Conservation (phyloP, 192 early-diverging fungal species). For the Phycomyces blakesleeanus region DNA sequence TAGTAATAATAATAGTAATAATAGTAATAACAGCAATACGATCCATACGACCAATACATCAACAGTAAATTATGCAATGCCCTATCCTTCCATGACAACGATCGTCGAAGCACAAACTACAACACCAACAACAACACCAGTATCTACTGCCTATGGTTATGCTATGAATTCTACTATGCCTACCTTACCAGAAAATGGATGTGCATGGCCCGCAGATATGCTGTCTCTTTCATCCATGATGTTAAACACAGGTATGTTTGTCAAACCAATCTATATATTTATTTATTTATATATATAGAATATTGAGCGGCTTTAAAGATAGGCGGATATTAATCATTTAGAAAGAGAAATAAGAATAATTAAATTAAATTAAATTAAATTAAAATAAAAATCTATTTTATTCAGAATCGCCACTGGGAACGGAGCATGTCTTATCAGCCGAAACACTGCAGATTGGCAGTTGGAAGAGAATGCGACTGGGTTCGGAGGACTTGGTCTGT, state of each 20-base stretch:
- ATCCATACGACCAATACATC: neutral
- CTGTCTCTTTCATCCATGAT: neutral
- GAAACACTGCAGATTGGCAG: constrained; percentile 60
- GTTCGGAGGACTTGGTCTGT: constrained; percentile 3
- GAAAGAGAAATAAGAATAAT: neutral
- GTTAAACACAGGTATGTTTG: neutral
- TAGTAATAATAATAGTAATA: no score
- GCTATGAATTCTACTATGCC: neutral
- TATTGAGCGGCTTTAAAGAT: no score
- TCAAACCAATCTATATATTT: no score
- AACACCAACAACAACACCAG: neutral
- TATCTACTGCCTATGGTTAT: neutral
- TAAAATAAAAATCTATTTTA: neutral
- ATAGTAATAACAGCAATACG: no score
- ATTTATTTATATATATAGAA: no score
- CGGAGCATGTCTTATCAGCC: constrained; percentile 33
- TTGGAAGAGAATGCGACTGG: constrained; percentile 58
- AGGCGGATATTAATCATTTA: no score
- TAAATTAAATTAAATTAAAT: neutral
- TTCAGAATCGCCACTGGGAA: neutral
- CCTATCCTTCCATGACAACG: neutral
- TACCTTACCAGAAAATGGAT: neutral
- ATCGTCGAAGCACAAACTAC: neutral
- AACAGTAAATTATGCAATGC: no score
- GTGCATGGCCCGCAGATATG: neutral